Conservation (phyloP, 164 flowering plant species). For the Vitis cinerea region DNA sequence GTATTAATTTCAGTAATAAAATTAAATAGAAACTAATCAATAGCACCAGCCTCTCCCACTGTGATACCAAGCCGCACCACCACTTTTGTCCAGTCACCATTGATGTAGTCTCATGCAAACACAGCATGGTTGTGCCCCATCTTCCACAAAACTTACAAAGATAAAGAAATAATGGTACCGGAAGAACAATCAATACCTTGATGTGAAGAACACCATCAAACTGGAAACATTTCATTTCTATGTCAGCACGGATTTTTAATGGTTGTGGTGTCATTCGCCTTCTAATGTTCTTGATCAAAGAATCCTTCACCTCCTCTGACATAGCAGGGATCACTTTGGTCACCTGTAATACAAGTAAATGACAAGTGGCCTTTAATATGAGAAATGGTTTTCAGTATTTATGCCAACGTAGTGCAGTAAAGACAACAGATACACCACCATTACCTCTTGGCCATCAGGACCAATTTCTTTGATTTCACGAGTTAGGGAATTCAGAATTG, state of each 20-base stretch:
- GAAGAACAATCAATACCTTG: conserved; percentile 47
- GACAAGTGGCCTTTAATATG: neutral
- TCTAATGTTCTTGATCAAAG: conserved; percentile 55
- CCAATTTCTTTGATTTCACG: conserved; percentile 71
- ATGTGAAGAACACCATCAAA: conserved; percentile 99
- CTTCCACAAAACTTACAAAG: neutral
- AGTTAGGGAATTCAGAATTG: conserved; percentile 53
- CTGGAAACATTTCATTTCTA: conserved; percentile 95
- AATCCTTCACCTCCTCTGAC: conserved; percentile 3
- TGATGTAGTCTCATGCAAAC: too few relatives aligned
- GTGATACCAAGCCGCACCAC: too few relatives aligned
- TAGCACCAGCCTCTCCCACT: too few relatives aligned
- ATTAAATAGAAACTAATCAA: too few relatives aligned
- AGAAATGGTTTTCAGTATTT: neutral
- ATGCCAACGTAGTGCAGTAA: neutral
- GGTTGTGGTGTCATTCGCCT: conserved; percentile 99
- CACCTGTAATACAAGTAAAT: conserved; percentile 30
- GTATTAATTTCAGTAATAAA: too few relatives aligned
- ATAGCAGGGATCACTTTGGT: conserved; percentile 60
- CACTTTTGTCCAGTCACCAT: too few relatives aligned
- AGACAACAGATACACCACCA: conserved; percentile 7
- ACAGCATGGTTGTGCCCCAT: too few relatives aligned
- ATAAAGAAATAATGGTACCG: neutral
- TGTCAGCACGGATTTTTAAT: conserved; percentile 86
- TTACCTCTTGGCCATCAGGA: conserved; percentile 74